Evolutionary conservation across 805 yeast species (phyloP).

Genomic region (Hanseniaspora singularis): DNA sequence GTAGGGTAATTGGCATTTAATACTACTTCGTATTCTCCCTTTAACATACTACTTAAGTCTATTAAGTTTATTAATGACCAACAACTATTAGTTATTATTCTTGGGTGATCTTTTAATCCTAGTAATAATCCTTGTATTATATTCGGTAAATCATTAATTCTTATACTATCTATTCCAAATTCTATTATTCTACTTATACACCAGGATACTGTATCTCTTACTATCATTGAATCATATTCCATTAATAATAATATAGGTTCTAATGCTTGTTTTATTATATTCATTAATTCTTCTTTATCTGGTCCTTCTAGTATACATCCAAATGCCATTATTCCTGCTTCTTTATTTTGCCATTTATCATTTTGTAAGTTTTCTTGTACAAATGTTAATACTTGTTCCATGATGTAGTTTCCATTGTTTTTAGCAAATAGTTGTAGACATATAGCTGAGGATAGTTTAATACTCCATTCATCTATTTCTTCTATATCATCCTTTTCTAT

Average conservation of each 20-base stretch:
- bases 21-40: conserved; percentile 37
- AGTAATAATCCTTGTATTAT: conserved; percentile 59
- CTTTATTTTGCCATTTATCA: conserved; percentile 71
- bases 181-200: conserved; percentile 95
- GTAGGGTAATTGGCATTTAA: conserved; percentile 20
- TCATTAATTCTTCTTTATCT: conserved; percentile 53
- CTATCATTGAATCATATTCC: conserved; percentile 66
- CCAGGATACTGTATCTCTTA: conserved; percentile 96
- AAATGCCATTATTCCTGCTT: conserved; percentile 98
- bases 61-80: conserved; percentile 90
- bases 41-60: conserved; percentile 48
- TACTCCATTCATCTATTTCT: conserved; percentile 97
- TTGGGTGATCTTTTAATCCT: conserved; percentile 86
- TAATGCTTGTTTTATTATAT: conserved; percentile 68
- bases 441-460: conserved; percentile 97
- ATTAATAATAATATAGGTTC: conserved; percentile 65
- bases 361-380: conserved; percentile 59
- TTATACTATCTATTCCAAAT: conserved; percentile 64
- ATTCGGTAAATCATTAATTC: conserved; percentile 48
- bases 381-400: conserved; percentile 71
- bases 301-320: conserved; percentile 96
- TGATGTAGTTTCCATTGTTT: conserved; percentile 73
- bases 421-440: conserved; percentile 90
- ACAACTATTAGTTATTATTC: conserved; percentile 91
- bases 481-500: conserved; percentile 88